A percentile compares a stretch with the other conserved stretches of the same genome.
Evolutionary conservation across 1,284 basidiomycete species (phyloP).

Genomic region (Leccinum fallax): DNA sequence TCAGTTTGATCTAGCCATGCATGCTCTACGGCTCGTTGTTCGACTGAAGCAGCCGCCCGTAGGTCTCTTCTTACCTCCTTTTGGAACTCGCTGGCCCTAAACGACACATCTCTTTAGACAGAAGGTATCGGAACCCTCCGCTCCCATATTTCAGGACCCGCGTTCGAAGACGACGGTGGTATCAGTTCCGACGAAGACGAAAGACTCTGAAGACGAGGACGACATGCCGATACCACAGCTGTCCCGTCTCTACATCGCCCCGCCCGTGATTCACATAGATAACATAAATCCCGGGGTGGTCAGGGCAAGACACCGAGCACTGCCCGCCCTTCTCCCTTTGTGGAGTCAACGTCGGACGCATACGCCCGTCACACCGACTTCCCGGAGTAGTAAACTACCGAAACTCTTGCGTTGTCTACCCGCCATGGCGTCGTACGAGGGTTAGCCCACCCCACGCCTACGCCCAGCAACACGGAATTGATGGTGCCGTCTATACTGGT

Average conservation of each 20-base stretch:
- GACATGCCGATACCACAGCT: slow-evolving; percentile 20
- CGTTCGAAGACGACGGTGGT: slow-evolving; percentile 79
- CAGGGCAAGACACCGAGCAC: slow-evolving; percentile 25
- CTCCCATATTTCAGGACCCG: slow-evolving; percentile 58
- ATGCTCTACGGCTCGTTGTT: no score
- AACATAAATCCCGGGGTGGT: slow-evolving; percentile 10
- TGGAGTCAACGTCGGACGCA: slow-evolving; percentile 8
- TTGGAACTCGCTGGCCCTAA: background rate
- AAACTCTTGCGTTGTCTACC: slow-evolving; percentile 37
- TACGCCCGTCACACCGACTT: slow-evolving; percentile 23
- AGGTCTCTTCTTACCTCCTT: slow-evolving; percentile 11
- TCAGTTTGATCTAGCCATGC: no score
- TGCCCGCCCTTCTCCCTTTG: slow-evolving; percentile 26
- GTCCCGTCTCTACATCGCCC: slow-evolving; percentile 33
- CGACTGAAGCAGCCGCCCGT: slow-evolving; percentile 59
- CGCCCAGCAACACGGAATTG: slow-evolving; percentile 3
- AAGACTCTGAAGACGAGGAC: slow-evolving; percentile 33
- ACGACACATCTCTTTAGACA: slow-evolving; percentile 53
- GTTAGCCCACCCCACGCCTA: slow-evolving; percentile 13
- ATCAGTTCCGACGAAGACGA: slow-evolving; percentile 63
- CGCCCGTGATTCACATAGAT: slow-evolving; percentile 24
- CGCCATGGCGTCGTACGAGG: slow-evolving; percentile 33
- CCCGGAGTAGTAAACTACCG: slow-evolving; percentile 35
- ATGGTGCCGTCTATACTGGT: slow-evolving; percentile 15
- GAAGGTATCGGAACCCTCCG: slow-evolving; percentile 89